phyloP scores from a whole-genome alignment of 1,139 yeast species.

The Taiozyma sp. region DNA sequence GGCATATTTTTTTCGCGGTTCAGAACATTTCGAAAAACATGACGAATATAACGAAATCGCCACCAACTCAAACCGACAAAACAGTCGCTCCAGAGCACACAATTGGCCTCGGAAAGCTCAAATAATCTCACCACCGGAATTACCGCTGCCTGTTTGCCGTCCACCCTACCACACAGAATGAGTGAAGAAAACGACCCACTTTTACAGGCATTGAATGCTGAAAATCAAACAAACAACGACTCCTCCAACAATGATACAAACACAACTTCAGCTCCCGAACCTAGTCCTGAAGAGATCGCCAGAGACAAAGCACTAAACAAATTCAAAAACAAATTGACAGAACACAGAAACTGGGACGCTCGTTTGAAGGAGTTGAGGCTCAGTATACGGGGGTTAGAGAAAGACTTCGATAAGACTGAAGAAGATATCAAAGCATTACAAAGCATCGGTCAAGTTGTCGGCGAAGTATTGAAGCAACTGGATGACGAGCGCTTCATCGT shows the following conservation, averaged over 20 bases:
- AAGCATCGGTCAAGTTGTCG: constrained; percentile 96
- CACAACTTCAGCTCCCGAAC: constrained; percentile 25
- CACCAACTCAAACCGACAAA: background rate
- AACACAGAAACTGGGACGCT: constrained; percentile 94
- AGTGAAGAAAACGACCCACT: constrained; percentile 72
- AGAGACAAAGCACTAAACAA: constrained; percentile 75
- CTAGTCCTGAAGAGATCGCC: constrained; percentile 55
- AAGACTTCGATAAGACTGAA: constrained; percentile 88
- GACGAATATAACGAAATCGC: background rate
- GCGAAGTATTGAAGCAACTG: constrained; percentile 93
- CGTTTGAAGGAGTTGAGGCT: constrained; percentile 81
- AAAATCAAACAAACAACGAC: constrained; percentile 4
- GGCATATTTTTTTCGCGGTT: background rate
- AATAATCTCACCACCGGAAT: background rate
- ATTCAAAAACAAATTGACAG: constrained; percentile 82
- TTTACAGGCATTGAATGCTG: constrained; percentile 58
- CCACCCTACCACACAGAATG: constrained; percentile 32
- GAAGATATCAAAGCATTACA: constrained; percentile 96
- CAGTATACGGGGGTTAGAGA: constrained; percentile 79
- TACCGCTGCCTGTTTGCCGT: background rate
- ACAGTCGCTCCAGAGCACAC: background rate
- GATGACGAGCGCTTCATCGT: constrained; percentile 95
- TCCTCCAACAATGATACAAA: constrained; percentile 1
- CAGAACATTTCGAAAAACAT: background rate
- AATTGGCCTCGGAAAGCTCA: background rate